Evolutionary conservation across 2,329 filamentous ascomycete genomes (phyloP), one percentile per base, ranked within the genome.

Genomic region (Trichoderma citrinoviride): DNA sequence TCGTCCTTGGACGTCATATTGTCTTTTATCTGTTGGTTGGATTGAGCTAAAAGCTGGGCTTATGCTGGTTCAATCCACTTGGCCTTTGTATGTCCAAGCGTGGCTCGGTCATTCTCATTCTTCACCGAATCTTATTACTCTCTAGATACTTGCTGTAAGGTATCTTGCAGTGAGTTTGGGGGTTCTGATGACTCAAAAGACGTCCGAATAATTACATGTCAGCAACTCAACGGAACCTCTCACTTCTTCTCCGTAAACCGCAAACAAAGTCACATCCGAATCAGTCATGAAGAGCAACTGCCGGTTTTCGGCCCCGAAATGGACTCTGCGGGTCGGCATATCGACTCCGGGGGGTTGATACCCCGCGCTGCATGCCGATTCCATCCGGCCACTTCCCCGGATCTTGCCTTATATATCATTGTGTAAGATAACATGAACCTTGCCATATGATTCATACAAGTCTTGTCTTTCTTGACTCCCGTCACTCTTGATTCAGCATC

Each of bases 271-370:
- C 15, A 21, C 19, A 17, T 27, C 12, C 25, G 12, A 10, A 25
- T 19, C 17, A 29, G 8, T 33, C 27, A 52, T 29, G 25, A 27
- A 40, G 52, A 43, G 21, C 21, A 65, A 56, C 27, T 63, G 61
- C 61, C 61, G 61, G 61, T 55, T 63, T 63, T 63, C 61, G 61
- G 61, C 50, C 61, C 61, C 61, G 61, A 63, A 41, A 41, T 63
- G 61, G 41, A 49, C 60, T 60, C 5, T 33, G 60, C 40, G 50
- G 49, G 49, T 54, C 50, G 47, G 60, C 25, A 54, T 19, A 40
- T 55, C 33, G 61, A 49, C 52, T 63, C 52, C 61, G 52, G 61
- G 12, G 33, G 10, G 33, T 12, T 37, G 33, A 37, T 47, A 55
- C 61, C 61, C 61, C 61, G 61, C 61, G 61, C 57, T 29, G 41